Base-by-base conservation (phyloP, 345 rosid species). In the Lenwebbia sp. region DNA sequence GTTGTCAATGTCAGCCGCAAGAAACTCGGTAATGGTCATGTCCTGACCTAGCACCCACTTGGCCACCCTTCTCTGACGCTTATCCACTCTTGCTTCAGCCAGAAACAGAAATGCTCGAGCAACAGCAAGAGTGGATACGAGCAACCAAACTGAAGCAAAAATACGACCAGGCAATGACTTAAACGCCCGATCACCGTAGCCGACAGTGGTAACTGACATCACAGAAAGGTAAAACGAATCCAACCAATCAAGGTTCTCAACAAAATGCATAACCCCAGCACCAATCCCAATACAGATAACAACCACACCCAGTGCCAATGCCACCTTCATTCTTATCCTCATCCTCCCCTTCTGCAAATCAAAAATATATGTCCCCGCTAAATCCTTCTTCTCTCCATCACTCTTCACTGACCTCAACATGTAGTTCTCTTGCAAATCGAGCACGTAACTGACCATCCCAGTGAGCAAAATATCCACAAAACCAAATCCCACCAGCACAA, bases 321-420 rank as follows among this genome's bases (percentile, higher is more conserved):
- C 99, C 83, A 97, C 99, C 93, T 96, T 97, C 95, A 94, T 90
- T 88, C 99, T 92, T 37, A 97, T 97, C 93, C 99, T 93, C 96
- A 96, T 95, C 89, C 99, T 95, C 86, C 99, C 99, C 85, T 97
- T 97, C 90, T 92, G 92, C 85, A 96, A 91, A 92, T 97, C 99
- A 76, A 97, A 86, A 75, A 97, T 92, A 86, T 90, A 94, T 7
- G 94, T 92, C n/a, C 87, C 92, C 0, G 86, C 88, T 3, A 88
- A 86, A 37, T 94, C 94, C 82, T 83, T 86, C 23, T 89, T 84
- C 50, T 83, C 56, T 44, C 84, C 83, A 14, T 28, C 92, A 83
- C 87, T 87, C 89, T 94, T 91, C 21, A 90, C 94, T 86, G 93
- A 89, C 86, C 93, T 94, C 89, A 95, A 84, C 88, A 97, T 75